Conservation (phyloP, 768 basidiomycete genomes). For the Suillus spraguei region DNA sequence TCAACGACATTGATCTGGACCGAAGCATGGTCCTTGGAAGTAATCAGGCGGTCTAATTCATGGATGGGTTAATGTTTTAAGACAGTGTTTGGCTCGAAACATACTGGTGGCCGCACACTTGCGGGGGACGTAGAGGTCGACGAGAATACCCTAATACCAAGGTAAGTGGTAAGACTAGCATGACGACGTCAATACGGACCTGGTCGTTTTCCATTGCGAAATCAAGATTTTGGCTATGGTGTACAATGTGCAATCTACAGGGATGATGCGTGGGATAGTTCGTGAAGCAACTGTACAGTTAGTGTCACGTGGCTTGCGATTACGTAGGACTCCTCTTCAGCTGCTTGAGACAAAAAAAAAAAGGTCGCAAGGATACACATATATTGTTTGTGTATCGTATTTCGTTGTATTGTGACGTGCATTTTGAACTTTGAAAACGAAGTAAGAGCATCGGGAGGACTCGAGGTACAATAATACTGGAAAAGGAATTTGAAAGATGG, state of each 20-base stretch:
- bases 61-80: slow-evolving; percentile 11
- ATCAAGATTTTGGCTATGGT: slow-evolving; percentile 15
- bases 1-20: slow-evolving; percentile 96
- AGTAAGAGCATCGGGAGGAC: slow-evolving; percentile 1
- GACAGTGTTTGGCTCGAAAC: slow-evolving; percentile 34
- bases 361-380: not conserved
- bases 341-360: too few species aligned
- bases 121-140: slow-evolving; percentile 99
- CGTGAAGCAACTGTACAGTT: slow-evolving; percentile 35
- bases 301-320: slow-evolving; percentile 4
- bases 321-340: too few species aligned
- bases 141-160: slow-evolving; percentile 81
- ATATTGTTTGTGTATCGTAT: not conserved
- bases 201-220: slow-evolving; percentile 88
- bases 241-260: slow-evolving; percentile 1
- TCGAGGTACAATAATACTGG: not conserved
- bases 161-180: not conserved
- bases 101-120: slow-evolving; percentile 97
- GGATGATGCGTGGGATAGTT: slow-evolving; percentile 30
- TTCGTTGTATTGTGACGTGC: not conserved
- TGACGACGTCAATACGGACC: slow-evolving; percentile 44
- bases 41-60: slow-evolving; percentile 89
- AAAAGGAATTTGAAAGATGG: slow-evolving; percentile 10
- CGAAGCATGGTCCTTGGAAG: slow-evolving; percentile 98
- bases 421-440: not conserved